Conservation (phyloP, 208 protist species). For the Pavlovales sp. region DNA sequence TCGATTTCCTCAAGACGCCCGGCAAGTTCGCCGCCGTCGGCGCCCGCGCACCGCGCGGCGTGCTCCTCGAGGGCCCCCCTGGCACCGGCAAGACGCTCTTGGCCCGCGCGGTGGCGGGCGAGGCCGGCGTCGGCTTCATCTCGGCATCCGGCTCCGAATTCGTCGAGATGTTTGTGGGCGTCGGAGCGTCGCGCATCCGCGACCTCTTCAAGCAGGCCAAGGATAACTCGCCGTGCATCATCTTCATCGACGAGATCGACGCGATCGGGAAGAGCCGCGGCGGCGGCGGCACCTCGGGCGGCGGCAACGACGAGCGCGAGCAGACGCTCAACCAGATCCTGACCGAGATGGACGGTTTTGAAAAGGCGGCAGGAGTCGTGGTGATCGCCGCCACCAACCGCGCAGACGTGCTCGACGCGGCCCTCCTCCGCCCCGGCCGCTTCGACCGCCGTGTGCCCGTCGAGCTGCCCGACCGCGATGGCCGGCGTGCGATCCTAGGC, state of each 20-base stretch:
- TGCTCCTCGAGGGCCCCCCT: constrained; percentile 39
- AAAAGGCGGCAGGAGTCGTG: constrained; percentile 35
- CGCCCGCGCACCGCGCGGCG: constrained; percentile 50
- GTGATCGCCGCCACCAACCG: constrained; percentile 57
- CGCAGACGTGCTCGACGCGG: constrained; percentile 77
- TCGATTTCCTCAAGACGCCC: constrained; percentile 43
- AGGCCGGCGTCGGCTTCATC: constrained; percentile 54
- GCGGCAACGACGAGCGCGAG: constrained; percentile 48
- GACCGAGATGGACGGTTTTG: constrained; percentile 58
- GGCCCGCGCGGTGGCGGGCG: constrained; percentile 46
- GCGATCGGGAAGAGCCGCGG: constrained; percentile 77
- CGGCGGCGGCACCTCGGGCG: constrained; percentile 56
- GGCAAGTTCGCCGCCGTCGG: constrained; percentile 38
- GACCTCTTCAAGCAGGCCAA: constrained; percentile 84
- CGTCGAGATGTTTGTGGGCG: constrained; percentile 60
- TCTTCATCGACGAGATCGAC: constrained; percentile 95
- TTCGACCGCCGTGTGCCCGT: constrained; percentile 50
- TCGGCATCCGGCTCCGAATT: constrained; percentile 59
- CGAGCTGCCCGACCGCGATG: constrained; percentile 51
- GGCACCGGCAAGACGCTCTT: constrained; percentile 48
- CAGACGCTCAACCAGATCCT: constrained; percentile 55
- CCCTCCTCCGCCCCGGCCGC: constrained; percentile 76
- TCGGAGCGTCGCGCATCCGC: constrained; percentile 67
- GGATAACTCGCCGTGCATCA: constrained; percentile 84
- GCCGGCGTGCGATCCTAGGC: constrained; percentile 45